phyloP scores from a whole-genome alignment of 345 rosid genomes.

The Rubroshorea leprosula region DNA sequence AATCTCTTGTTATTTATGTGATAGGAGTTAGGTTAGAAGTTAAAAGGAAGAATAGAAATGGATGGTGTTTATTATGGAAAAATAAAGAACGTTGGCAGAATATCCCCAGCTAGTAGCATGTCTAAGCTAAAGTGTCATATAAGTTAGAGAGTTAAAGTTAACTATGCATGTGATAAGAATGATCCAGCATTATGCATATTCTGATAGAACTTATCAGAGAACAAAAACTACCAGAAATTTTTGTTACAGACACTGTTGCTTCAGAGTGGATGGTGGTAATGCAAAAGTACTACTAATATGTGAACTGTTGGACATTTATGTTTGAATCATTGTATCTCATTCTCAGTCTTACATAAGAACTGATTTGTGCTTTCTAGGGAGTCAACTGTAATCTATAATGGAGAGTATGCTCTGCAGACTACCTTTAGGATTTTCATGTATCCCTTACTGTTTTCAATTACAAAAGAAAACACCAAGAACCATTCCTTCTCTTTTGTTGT shows the following conservation, averaged over 20 bases:
- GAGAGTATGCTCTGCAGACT: no score
- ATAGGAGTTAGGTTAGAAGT: not conserved
- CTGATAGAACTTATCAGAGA: not conserved
- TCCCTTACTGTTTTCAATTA: not conserved
- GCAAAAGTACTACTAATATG: not conserved
- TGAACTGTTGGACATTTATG: not conserved
- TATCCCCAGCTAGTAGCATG: no score
- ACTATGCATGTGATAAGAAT: not conserved
- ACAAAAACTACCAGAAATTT: not conserved
- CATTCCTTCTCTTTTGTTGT: not conserved
- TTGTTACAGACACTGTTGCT: not conserved
- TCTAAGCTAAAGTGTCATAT: not conserved
- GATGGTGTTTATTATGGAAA: not conserved
- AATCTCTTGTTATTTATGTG: not conserved
- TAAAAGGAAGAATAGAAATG: not conserved
- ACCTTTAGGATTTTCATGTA: no score
- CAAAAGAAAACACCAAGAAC: not conserved
- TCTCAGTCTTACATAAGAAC: no score
- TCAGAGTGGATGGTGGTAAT: not conserved
- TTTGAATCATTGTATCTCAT: not conserved
- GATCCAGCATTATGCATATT: not conserved
- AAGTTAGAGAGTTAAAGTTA: no score
- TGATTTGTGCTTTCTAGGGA: no score
- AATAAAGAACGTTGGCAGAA: no score
- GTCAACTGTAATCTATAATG: no score